These are phyloP conservation scores for Colletotrichum sp. DNA, from an alignment of 2,329 filamentous ascomycete genomes.

Conservation along the genomic window DNA sequence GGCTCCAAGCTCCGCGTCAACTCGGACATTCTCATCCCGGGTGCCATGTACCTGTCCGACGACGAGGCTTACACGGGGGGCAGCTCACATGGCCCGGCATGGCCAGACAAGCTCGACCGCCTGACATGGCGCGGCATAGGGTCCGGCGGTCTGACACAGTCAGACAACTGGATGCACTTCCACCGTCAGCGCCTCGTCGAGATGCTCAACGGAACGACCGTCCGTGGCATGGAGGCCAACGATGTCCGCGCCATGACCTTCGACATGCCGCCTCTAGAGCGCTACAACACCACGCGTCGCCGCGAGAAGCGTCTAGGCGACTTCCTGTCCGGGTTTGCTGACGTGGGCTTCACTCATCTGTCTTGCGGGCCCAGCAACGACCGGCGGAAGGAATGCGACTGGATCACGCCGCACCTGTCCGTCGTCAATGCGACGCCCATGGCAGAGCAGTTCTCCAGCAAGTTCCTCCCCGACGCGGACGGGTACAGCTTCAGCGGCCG, in stretches of 20 bases:
- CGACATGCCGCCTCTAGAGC: conserved; percentile 44
- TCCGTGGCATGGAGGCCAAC: conserved; percentile 50
- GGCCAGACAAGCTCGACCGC: conserved; percentile 60
- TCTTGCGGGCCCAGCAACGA: conserved; percentile 35
- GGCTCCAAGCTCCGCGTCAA: conserved; percentile 68
- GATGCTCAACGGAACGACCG: conserved; percentile 70
- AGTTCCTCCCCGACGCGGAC: conserved; percentile 74
- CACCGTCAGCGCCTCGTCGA: conserved; percentile 74
- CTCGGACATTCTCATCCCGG: conserved; percentile 68
- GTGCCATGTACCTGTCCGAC: conserved; percentile 66
- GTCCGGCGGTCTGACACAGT: conserved; percentile 59
- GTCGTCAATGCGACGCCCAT: conserved; percentile 41
- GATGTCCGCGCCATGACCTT: conserved; percentile 50
- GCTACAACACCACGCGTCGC: conserved; percentile 47
- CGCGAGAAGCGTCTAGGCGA: conserved; percentile 38
- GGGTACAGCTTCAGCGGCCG: conserved; percentile 66
- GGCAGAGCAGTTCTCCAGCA: conserved; percentile 58
- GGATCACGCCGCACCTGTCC: conserved; percentile 40
- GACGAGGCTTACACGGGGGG: conserved; percentile 66
- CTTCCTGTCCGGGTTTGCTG: conserved; percentile 44
- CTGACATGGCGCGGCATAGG: conserved; percentile 70
- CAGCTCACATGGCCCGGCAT: conserved; percentile 56
- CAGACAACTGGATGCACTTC: conserved; percentile 69
- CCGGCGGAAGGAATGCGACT: conserved; percentile 38
- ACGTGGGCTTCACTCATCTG: conserved; percentile 49